Percentiles rank a stretch among this genome's conserved stretches.
Conservation (phyloP, 176 grass and related monocot genomes). For the Oryza glumipatula region DNA sequence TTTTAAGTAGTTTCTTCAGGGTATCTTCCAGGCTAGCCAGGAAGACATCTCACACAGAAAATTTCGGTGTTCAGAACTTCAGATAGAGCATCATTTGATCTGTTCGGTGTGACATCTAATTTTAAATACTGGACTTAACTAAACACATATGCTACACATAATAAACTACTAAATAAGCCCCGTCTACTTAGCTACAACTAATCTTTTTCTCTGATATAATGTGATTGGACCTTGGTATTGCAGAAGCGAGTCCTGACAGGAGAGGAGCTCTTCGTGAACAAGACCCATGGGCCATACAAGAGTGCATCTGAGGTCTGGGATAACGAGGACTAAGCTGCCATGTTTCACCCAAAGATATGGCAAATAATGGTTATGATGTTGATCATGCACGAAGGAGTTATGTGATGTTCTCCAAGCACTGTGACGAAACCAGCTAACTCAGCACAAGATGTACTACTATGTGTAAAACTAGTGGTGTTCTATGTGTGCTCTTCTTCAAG, state of each 20-base stretch:
- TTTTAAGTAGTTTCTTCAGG: conserved; percentile 13
- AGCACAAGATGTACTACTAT: background rate
- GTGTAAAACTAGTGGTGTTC: background rate
- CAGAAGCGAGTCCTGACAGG: conserved; percentile 73
- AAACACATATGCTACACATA: background rate
- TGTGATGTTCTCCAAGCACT: background rate
- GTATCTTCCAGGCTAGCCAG: conserved; percentile 19
- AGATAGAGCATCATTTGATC: conserved; percentile 33
- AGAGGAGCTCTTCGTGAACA: conserved; percentile 77
- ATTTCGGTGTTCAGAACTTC: background rate
- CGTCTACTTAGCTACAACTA: background rate
- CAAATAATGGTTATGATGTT: background rate
- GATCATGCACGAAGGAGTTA: background rate
- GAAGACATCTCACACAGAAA: background rate
- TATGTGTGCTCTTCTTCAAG: background rate
- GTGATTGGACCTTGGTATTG: background rate
- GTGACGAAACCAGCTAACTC: background rate
- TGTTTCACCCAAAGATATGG: background rate
- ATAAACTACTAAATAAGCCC: background rate
- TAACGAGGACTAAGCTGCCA: conserved; percentile 53
- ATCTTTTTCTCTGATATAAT: background rate
- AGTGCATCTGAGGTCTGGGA: conserved; percentile 67
- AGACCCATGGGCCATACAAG: conserved; percentile 67
- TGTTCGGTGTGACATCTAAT: background rate
- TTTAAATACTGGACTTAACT: conserved; percentile 6